A percentile compares a stretch with the other conserved stretches of the same genome.
Evolutionary conservation across 2,329 filamentous ascomycete genomes (phyloP).

Genomic region (Akanthomyces lecanii): DNA sequence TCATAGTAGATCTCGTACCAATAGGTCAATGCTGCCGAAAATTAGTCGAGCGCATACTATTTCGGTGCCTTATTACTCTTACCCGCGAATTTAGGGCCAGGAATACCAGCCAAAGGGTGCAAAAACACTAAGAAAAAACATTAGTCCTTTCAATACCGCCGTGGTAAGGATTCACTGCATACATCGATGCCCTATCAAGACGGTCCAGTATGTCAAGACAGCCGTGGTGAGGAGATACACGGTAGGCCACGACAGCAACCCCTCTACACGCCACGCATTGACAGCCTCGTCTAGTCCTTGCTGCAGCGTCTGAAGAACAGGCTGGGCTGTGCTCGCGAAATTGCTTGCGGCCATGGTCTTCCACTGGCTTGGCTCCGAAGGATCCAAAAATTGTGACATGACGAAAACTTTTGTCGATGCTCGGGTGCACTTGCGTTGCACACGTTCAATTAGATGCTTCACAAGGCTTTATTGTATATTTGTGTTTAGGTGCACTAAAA

Average conservation of each 20-base stretch:
- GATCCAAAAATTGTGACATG: not conserved
- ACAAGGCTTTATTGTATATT: not conserved
- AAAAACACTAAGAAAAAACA: not conserved
- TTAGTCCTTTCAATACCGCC: not conserved
- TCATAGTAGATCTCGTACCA: constrained; percentile 10
- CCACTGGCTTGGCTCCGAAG: not conserved
- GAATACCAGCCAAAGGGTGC: constrained; percentile 2
- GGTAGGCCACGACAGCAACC: not conserved
- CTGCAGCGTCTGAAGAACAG: not conserved
- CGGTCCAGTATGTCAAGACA: constrained; percentile 1
- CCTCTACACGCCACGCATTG: not conserved
- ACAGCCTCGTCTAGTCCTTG: constrained; percentile 2
- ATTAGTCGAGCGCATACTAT: not conserved
- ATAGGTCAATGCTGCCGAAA: not conserved
- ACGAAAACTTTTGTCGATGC: not conserved
- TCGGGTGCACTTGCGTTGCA: not conserved
- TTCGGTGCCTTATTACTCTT: not conserved
- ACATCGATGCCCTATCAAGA: not conserved
- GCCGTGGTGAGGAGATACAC: not conserved
- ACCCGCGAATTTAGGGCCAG: constrained; percentile 1
- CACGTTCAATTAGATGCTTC: no score
- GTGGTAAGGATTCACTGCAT: not conserved
- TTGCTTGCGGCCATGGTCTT: not conserved
- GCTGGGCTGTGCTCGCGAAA: not conserved
- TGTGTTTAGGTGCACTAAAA: not conserved